Evolutionary conservation across 192 early-diverging fungal species (phyloP).

Genomic region (Anaeromyces robustus): DNA sequence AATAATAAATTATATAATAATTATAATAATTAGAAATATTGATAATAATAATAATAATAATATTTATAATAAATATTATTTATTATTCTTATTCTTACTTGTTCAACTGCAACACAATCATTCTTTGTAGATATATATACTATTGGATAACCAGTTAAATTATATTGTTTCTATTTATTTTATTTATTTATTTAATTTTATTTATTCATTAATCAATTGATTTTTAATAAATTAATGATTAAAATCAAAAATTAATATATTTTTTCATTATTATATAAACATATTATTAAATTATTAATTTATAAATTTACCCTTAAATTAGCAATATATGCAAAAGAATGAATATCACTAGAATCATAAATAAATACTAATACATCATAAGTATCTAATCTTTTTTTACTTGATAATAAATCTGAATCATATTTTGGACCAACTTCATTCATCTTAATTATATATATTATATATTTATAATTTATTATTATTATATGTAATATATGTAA

Average conservation of each 20-base stretch:
- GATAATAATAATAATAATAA: too few species aligned
- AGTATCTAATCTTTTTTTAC: slow-evolving; percentile 65
- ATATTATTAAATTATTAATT: neutral
- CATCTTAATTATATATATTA: too few species aligned
- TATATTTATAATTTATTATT: too few species aligned
- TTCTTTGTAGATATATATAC: slow-evolving; percentile 93
- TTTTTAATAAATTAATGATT: too few species aligned
- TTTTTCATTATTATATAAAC: too few species aligned
- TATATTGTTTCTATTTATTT: slow-evolving; percentile 49
- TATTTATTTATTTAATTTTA: neutral
- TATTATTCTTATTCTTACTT: slow-evolving; percentile 15
- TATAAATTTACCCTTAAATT: slow-evolving; percentile 46
- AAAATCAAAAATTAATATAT: too few species aligned
- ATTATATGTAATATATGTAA: too few species aligned
- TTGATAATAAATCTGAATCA: slow-evolving; percentile 80
- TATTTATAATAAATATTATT: too few species aligned
- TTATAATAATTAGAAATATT: too few species aligned
- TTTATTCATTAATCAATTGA: too few species aligned
- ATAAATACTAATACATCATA: slow-evolving; percentile 80
- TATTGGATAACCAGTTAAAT: slow-evolving; percentile 64
- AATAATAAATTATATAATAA: too few species aligned
- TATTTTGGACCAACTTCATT: slow-evolving; percentile 78
- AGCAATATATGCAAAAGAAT: slow-evolving; percentile 84
- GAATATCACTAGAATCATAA: slow-evolving; percentile 84
- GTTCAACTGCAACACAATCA: slow-evolving; percentile 74